Evolutionary conservation across 2,329 filamentous ascomycete species (phyloP).

Genomic region (Fusarium beomiforme): DNA sequence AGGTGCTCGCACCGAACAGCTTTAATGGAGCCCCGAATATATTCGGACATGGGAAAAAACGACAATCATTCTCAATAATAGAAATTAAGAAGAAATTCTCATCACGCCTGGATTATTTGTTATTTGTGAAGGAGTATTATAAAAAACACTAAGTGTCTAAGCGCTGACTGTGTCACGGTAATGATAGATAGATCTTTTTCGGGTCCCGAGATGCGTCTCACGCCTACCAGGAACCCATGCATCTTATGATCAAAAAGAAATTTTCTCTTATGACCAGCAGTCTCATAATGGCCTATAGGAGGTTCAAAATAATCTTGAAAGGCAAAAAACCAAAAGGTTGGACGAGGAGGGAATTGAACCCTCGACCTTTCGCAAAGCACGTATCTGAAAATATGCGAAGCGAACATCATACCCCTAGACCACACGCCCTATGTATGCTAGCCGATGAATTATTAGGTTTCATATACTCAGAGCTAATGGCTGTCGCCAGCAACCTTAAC

Average conservation of each 20-base stretch:
- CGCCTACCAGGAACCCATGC: too few species aligned
- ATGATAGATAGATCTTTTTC: background rate
- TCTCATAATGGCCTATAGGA: too few species aligned
- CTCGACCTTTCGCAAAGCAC: conserved; percentile 20
- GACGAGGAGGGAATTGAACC: conserved; percentile 28
- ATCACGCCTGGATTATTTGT: too few species aligned
- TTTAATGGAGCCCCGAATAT: background rate
- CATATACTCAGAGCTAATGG: accelerated
- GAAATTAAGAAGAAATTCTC: background rate
- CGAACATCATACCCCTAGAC: conserved; percentile 29
- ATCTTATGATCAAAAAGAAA: too few species aligned
- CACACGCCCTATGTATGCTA: background rate
- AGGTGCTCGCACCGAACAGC: background rate
- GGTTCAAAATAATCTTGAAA: too few species aligned
- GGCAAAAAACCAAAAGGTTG: background rate
- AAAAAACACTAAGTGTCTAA: too few species aligned
- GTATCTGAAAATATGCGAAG: conserved; percentile 6
- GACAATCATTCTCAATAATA: background rate
- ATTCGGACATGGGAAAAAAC: background rate
- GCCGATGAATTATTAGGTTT: accelerated
- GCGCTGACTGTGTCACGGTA: too few species aligned
- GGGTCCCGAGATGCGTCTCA: background rate
- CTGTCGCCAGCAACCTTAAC: accelerated
- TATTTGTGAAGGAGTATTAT: background rate
- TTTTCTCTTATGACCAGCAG: too few species aligned